A percentile compares a stretch with the other conserved stretches of the same genome.
Conservation (phyloP, 1,284 basidiomycete genomes). For the Austropuccinia psidii region DNA sequence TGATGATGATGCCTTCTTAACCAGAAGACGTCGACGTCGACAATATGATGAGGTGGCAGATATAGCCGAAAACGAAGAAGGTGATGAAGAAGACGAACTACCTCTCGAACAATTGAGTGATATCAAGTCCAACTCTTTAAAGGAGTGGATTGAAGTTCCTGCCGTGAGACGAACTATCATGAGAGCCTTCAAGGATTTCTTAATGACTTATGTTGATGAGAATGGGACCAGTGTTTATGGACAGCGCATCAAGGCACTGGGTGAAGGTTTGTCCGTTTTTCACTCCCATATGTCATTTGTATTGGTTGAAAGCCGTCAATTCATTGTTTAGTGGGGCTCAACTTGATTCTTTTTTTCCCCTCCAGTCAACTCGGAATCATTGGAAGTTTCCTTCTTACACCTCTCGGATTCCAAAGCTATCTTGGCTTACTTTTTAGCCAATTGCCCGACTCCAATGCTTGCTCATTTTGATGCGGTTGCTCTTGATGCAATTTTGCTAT, state of each 20-base stretch:
- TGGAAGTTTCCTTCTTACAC: conserved; percentile 93
- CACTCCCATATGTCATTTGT: background rate
- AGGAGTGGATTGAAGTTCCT: conserved; percentile 92
- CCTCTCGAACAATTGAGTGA: conserved; percentile 93
- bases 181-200: conserved; percentile 86
- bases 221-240: conserved; percentile 88
- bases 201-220: conserved; percentile 92
- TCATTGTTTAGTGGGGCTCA: background rate
- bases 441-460: conserved; percentile 86
- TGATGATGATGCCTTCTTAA: conserved; percentile 43
- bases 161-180: conserved; percentile 81
- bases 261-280: conserved; percentile 63
- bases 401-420: conserved; percentile 84
- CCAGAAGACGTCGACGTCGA: conserved; percentile 47
- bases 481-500: conserved; percentile 83
- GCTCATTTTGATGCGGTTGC: conserved; percentile 93
- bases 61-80: conserved; percentile 49
- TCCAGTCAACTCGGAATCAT: conserved; percentile 86
- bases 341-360: background rate
- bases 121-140: conserved; percentile 92
- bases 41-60: conserved; percentile 49
- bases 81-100: conserved; percentile 55
- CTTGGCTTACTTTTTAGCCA: conserved; percentile 92
- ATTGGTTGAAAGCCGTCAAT: conserved; percentile 34
- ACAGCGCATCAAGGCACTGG: conserved; percentile 80